Evolutionary conservation across 2,329 filamentous ascomycete species (phyloP).

Genomic region (Botrytis medusae): DNA sequence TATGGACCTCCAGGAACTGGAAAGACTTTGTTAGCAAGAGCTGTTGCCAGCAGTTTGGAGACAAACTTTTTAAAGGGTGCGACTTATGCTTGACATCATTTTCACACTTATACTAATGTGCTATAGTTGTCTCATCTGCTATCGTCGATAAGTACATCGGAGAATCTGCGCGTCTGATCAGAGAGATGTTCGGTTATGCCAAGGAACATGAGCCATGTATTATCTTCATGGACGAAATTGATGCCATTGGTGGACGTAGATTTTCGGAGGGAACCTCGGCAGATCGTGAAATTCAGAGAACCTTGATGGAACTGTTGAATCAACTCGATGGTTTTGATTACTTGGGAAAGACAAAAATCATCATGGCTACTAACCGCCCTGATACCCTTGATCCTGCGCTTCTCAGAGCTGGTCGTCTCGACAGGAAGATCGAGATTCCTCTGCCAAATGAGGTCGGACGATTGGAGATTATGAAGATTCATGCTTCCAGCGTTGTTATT

Average conservation of each 20-base stretch:
- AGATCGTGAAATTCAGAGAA: slow-evolving; percentile 97
- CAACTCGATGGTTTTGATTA: slow-evolving; percentile 99
- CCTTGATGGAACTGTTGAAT: slow-evolving; percentile 97
- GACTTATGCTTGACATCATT: slow-evolving; percentile 25
- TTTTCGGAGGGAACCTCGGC: slow-evolving; percentile 98
- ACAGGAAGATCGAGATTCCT: slow-evolving; percentile 97
- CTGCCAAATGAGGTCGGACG: slow-evolving; percentile 95
- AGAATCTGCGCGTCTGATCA: slow-evolving; percentile 93
- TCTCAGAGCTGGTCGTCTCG: slow-evolving; percentile 86
- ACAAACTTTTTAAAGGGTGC: slow-evolving; percentile 97
- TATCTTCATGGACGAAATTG: slow-evolving; percentile 99
- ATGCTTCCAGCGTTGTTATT: slow-evolving; percentile 78
- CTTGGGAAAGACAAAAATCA: slow-evolving; percentile 98
- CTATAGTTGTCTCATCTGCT: slow-evolving; percentile 87
- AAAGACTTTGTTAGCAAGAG: slow-evolving; percentile 91
- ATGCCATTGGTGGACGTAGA: slow-evolving; percentile 92
- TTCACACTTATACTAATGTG: slow-evolving; percentile 27
- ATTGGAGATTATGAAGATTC: slow-evolving; percentile 97
- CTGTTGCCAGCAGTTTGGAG: slow-evolving; percentile 92
- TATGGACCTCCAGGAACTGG: slow-evolving; percentile 97
- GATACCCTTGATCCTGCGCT: slow-evolving; percentile 94
- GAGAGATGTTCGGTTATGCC: slow-evolving; percentile 99
- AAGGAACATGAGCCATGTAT: slow-evolving; percentile 99
- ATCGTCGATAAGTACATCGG: slow-evolving; percentile 99
- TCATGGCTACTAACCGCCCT: slow-evolving; percentile 98